Evolutionary conservation across 2,329 filamentous ascomycete species (phyloP).

Genomic region (Corynespora cassiicola): DNA sequence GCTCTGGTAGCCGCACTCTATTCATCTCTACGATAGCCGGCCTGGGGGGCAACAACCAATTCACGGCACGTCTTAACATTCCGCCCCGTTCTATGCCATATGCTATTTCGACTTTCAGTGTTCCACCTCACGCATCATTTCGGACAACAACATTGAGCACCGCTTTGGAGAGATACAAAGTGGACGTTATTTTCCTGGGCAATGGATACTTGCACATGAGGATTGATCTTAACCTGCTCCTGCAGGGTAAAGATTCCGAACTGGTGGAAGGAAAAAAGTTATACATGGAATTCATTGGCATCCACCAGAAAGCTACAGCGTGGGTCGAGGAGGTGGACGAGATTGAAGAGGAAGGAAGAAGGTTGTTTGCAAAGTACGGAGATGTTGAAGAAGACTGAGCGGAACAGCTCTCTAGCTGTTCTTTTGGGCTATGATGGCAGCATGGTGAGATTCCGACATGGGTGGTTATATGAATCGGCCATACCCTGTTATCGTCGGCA

Average conservation of each 20-base stretch:
- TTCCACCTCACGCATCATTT: constrained; percentile 37
- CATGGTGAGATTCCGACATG: too few relatives aligned
- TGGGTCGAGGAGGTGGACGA: constrained; percentile 19
- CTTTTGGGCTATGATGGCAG: neutral
- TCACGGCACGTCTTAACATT: constrained; percentile 31
- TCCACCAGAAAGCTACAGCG: constrained; percentile 22
- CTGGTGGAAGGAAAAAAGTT: constrained; percentile 11
- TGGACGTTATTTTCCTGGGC: constrained; percentile 36
- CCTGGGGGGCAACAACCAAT: constrained; percentile 14
- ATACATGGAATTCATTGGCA: constrained; percentile 31
- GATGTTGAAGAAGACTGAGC: constrained; percentile 7
- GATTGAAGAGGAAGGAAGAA: constrained; percentile 22
- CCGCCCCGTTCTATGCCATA: constrained; percentile 35
- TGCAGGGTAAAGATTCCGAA: constrained; percentile 28
- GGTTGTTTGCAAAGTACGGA: constrained; percentile 23
- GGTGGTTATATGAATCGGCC: too few relatives aligned
- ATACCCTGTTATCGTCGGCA: too few relatives aligned
- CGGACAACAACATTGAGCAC: constrained; percentile 26
- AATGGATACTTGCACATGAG: constrained; percentile 35
- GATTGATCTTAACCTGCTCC: constrained; percentile 32
- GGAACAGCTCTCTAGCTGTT: neutral
- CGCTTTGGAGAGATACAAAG: constrained; percentile 25
- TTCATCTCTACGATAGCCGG: constrained; percentile 24
- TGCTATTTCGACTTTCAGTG: constrained; percentile 19
- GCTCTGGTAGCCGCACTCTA: constrained; percentile 31